These are phyloP conservation scores for Lichtheimia hyalospora DNA, from an alignment of 371 early-diverging fungal species.

Conservation along the genomic window DNA sequence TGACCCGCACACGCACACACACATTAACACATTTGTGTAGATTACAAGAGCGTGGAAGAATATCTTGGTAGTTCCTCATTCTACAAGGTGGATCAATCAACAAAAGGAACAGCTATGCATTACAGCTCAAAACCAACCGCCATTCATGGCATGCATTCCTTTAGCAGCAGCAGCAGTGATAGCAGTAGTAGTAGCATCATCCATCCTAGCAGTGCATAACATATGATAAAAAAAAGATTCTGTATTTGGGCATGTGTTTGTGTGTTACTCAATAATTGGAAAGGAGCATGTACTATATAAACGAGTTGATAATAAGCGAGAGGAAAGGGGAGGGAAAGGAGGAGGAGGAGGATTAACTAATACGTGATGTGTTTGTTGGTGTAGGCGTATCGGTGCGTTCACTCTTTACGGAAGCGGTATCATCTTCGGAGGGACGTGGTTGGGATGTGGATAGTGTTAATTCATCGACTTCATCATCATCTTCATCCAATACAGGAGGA, in stretches of 20 bases:
- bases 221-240: no score
- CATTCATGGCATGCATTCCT: no score
- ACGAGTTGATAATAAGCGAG: not conserved
- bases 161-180: no score
- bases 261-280: no score
- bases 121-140: no score
- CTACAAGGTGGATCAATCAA: constrained; percentile 21
- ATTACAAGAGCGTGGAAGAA: constrained; percentile 50
- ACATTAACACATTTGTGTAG: constrained; percentile 11
- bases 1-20: no score
- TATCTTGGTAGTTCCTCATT: constrained; percentile 54
- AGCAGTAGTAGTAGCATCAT: no score
- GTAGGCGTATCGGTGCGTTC: not conserved
- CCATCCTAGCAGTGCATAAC: no score
- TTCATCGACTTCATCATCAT: constrained; percentile 37
- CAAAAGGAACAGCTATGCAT: no score
- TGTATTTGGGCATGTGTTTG: no score
- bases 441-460: not conserved
- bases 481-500: constrained; percentile 42
- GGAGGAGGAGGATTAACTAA: not conserved
- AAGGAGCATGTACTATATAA: not conserved
- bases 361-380: no score
- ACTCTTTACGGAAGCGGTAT: not conserved
- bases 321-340: not conserved
- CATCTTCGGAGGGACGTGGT: not conserved